phyloP scores from a whole-genome alignment of 2,329 filamentous ascomycete species.

The Alternaria sp. region DNA sequence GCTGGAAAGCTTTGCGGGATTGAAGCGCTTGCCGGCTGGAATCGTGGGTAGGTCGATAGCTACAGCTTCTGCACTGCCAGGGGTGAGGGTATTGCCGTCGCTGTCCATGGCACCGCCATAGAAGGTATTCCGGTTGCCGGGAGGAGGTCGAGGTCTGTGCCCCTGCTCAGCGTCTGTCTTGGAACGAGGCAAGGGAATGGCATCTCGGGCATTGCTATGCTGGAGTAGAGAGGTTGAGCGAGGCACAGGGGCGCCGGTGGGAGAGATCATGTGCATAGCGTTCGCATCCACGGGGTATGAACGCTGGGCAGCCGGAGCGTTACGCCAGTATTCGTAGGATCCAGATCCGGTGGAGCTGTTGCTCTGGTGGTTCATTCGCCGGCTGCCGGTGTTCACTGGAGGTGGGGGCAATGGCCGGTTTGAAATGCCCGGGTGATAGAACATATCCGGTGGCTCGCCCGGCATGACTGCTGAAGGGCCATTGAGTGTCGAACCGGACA shows the following conservation, averaged over 20 bases:
- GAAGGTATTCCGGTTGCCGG: slow-evolving; percentile 42
- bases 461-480: slow-evolving; percentile 43
- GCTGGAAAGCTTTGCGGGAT: slow-evolving; percentile 80
- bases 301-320: slow-evolving; percentile 36
- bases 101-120: slow-evolving; percentile 44
- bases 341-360: slow-evolving; percentile 38
- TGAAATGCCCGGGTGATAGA: slow-evolving; percentile 85
- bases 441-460: slow-evolving; percentile 81
- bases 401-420: slow-evolving; percentile 67
- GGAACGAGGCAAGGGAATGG: slow-evolving; percentile 84
- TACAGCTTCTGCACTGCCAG: slow-evolving; percentile 55
- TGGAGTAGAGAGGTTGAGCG: slow-evolving; percentile 71
- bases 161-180: slow-evolving; percentile 87
- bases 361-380: slow-evolving; percentile 51
- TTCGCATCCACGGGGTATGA: slow-evolving; percentile 43
- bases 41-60: slow-evolving; percentile 84
- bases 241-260: slow-evolving; percentile 41
- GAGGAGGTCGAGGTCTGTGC: slow-evolving; percentile 49
- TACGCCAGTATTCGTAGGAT: slow-evolving; percentile 56
- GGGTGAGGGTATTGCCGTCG: slow-evolving; percentile 64
- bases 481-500: slow-evolving; percentile 33
- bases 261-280: slow-evolving; percentile 40
- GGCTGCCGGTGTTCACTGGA: slow-evolving; percentile 61
- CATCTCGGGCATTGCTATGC: slow-evolving; percentile 78
- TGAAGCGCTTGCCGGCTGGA: slow-evolving; percentile 80